Percentiles rank a stretch among this genome's conserved stretches.
These are phyloP conservation scores for Trichothecium sympodiale DNA, from an alignment of 2,329 filamentous ascomycete genomes.

Conservation along the genomic window DNA sequence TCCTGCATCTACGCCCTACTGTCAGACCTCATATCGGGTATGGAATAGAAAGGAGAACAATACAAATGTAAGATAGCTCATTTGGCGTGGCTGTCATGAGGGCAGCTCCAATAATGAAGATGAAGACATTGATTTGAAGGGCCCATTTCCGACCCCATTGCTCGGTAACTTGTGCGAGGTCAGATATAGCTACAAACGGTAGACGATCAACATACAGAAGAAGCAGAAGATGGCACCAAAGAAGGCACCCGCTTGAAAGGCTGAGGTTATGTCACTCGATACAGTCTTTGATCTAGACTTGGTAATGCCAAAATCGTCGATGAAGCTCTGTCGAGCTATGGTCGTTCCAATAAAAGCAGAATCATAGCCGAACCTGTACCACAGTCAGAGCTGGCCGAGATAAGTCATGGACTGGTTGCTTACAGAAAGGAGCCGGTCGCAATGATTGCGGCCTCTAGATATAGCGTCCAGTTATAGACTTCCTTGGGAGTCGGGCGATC, in stretches of 20 bases:
- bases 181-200: background rate
- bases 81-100: conserved; percentile 29
- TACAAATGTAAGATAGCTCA: conserved; percentile 32
- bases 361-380: conserved; percentile 38
- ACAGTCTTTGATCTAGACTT: conserved; percentile 17
- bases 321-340: conserved; percentile 36
- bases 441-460: conserved; percentile 34
- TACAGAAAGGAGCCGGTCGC: conserved; percentile 33
- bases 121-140: conserved; percentile 30
- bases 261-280: conserved; percentile 32
- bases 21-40: background rate
- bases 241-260: conserved; percentile 39
- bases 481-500: conserved; percentile 44
- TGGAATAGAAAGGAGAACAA: no score
- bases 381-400: no score
- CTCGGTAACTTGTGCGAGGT: conserved; percentile 25
- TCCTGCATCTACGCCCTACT: conserved; percentile 37
- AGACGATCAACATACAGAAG: conserved; percentile 15
- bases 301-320: conserved; percentile 25
- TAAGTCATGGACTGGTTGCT: no score
- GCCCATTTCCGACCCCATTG: conserved; percentile 38
- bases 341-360: conserved; percentile 43
- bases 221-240: conserved; percentile 40
- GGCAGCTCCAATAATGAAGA: conserved; percentile 33
- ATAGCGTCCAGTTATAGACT: conserved; percentile 42